Percentiles rank a stretch among this genome's conserved stretches.
Evolutionary conservation across 495 filamentous ascomycete species (phyloP).

Genomic region (Sabuloglossum arenarium): DNA sequence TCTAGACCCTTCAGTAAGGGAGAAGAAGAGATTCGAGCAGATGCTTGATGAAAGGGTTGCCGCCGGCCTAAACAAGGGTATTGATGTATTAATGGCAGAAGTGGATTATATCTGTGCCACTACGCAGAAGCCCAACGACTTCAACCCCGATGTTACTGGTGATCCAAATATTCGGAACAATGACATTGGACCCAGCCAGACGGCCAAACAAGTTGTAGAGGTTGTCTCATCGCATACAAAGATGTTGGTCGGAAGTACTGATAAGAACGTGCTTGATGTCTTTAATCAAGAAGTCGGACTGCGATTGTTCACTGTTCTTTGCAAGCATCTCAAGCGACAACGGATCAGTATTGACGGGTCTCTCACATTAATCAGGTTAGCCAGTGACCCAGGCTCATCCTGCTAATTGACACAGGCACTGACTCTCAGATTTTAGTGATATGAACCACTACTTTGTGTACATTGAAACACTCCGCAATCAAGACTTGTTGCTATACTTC

Average conservation of each 20-base stretch:
- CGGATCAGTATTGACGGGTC: constrained; percentile 78
- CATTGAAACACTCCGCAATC: constrained; percentile 59
- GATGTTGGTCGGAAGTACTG: constrained; percentile 81
- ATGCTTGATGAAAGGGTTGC: constrained; percentile 97
- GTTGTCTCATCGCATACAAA: constrained; percentile 71
- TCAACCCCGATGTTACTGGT: constrained; percentile 50
- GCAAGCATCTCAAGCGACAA: constrained; percentile 95
- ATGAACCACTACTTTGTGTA: constrained; percentile 87
- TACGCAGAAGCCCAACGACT: constrained; percentile 68
- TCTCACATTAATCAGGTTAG: constrained; percentile 67
- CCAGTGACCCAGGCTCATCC: neutral
- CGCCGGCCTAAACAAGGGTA: constrained; percentile 87
- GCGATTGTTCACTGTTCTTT: constrained; percentile 70
- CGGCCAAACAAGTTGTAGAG: constrained; percentile 60
- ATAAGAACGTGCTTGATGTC: constrained; percentile 93
- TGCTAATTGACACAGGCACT: neutral
- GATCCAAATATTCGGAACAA: constrained; percentile 25
- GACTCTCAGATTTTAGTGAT: constrained; percentile 32
- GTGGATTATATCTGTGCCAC: constrained; percentile 90
- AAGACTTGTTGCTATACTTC: constrained; percentile 72
- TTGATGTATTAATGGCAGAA: constrained; percentile 96
- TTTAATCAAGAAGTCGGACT: constrained; percentile 97
- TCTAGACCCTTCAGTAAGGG: constrained; percentile 68
- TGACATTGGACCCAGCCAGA: constrained; percentile 66
- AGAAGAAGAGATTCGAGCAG: constrained; percentile 97